These are phyloP conservation scores for Phytopythium litorale DNA, from an alignment of 352 stramenopile species.

Conservation along the genomic window DNA sequence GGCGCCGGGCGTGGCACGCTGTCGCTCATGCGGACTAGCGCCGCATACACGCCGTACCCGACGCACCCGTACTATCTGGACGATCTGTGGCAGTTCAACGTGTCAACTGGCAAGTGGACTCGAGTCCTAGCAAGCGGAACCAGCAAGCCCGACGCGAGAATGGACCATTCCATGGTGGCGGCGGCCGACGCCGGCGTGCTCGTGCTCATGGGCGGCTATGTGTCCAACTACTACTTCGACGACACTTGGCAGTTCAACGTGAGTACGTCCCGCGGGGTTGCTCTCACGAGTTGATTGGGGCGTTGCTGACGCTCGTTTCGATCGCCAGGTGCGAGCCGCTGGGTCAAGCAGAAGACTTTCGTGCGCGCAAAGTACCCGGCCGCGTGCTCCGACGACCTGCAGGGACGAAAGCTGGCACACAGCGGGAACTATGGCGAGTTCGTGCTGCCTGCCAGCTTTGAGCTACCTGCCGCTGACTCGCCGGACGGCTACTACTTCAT, in stretches of 20 bases:
- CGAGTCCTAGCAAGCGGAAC: slow-evolving; percentile 35
- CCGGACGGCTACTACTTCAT: slow-evolving; percentile 61
- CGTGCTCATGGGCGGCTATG: slow-evolving; percentile 92
- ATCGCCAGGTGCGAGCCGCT: slow-evolving; percentile 47
- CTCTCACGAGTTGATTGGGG: not conserved
- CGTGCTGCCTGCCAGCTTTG: slow-evolving; percentile 14
- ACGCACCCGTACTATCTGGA: slow-evolving; percentile 92
- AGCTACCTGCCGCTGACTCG: slow-evolving; percentile 19
- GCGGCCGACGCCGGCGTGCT: slow-evolving; percentile 61
- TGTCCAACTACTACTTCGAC: slow-evolving; percentile 92
- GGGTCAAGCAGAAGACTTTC: slow-evolving; percentile 88
- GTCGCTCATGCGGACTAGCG: slow-evolving; percentile 23
- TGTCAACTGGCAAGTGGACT: slow-evolving; percentile 80
- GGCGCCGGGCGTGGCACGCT: slow-evolving; percentile 72
- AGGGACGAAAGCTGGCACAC: slow-evolving; percentile 39
- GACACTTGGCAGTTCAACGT: slow-evolving; percentile 97
- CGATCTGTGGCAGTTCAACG: slow-evolving; percentile 95
- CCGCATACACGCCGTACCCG: slow-evolving; percentile 85
- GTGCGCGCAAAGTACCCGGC: slow-evolving; percentile 89
- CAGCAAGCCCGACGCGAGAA: slow-evolving; percentile 51
- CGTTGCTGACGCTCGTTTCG: not conserved
- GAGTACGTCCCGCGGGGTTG: slow-evolving; percentile 28
- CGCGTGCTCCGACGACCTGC: slow-evolving; percentile 91
- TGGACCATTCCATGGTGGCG: slow-evolving; percentile 83
- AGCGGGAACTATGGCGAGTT: slow-evolving; percentile 77